Base-by-base conservation (phyloP, 768 basidiomycete species). In the Amanita molliuscula region DNA sequence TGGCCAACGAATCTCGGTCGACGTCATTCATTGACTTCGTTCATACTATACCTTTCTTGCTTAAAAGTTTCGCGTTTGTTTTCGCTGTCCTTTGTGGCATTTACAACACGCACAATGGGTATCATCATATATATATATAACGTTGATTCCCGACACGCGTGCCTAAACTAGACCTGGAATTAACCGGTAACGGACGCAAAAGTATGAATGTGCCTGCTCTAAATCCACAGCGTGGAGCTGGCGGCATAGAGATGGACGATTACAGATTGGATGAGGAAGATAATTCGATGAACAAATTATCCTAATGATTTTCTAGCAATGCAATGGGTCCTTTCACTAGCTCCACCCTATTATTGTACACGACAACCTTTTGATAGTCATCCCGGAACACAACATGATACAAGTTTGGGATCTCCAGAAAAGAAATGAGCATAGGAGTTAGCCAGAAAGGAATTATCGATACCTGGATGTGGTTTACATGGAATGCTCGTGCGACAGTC, bases 401-500 rank as follows among this genome's bases (percentile, higher is more conserved):
- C 31, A 45, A 28, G 25, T 28, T 26, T 34, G 6, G 26, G 15
- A n/a, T 45, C 26, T 29, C 44, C 20, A 29, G 44, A 34, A 45
- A 34, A n/a, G n/a, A 34, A 20, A 41, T 41, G n/a, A 41, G 38
- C 38, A 41, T 18, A 41, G 38, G 38, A 41, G 38, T 41, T 18
- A n/a, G 38, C 38, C 44, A 28, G 20, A 26, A 48, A 29, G 33
- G 23, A 48, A n/a, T 40, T 36, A n/a, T 48, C 21, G 21, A 48
- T 48, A 35, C 23, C 36, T 28, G 34, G 34, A 28, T 21, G 10
- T 48, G 6, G 1, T 31, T 48, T 23, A 10, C 6, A 7, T 26
- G 35, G 28, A 20, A 45, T 34, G 26, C 26, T 45, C 5, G 62
- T 18, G 33, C 63, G 3, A 54, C 38, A 56, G 34, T 56, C 49